Percentiles rank a stretch among this genome's conserved stretches.
Evolutionary conservation across 2,329 filamentous ascomycete genomes (phyloP).

Genomic region (Didymella sp.): DNA sequence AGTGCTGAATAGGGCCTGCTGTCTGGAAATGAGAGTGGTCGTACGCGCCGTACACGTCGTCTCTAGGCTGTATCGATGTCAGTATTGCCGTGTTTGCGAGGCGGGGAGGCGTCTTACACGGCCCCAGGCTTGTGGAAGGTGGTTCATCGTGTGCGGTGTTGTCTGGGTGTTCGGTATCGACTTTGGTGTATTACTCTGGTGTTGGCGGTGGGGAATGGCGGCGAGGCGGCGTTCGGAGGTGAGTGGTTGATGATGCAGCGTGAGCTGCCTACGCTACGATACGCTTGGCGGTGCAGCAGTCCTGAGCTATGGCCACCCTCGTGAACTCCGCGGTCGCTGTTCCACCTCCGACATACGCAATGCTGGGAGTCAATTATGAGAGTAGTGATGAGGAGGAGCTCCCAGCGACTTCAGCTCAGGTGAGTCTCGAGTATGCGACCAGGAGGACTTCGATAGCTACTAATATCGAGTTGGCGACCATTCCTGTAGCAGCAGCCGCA

Average conservation of each 20-base stretch:
- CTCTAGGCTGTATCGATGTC: conserved; percentile 73
- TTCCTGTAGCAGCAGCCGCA: conserved; percentile 24
- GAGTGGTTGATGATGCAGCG: conserved; percentile 28
- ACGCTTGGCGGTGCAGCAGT: conserved; percentile 13
- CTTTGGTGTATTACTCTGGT: neutral
- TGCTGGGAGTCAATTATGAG: conserved; percentile 55
- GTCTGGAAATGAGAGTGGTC: conserved; percentile 82
- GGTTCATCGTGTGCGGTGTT: conserved; percentile 62
- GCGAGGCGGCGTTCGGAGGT: conserved; percentile 26
- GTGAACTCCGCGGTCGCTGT: conserved; percentile 3
- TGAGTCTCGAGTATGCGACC: conserved; percentile 43
- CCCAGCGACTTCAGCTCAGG: conserved; percentile 44
- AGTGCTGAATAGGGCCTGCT: conserved; percentile 74
- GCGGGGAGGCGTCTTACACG: conserved; percentile 57
- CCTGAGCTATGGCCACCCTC: neutral
- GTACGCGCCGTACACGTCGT: conserved; percentile 96
- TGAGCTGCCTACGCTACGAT: no score
- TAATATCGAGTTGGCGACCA: conserved; percentile 51
- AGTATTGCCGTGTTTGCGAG: conserved; percentile 25
- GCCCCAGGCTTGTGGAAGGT: conserved; percentile 71
- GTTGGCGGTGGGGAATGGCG: neutral
- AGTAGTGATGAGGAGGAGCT: conserved; percentile 57
- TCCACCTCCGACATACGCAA: conserved; percentile 24
- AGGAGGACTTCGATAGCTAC: conserved; percentile 55
- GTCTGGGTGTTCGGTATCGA: neutral